Conservation (phyloP, 106 monocot genomes). For the Xerophyta viscosa region DNA sequence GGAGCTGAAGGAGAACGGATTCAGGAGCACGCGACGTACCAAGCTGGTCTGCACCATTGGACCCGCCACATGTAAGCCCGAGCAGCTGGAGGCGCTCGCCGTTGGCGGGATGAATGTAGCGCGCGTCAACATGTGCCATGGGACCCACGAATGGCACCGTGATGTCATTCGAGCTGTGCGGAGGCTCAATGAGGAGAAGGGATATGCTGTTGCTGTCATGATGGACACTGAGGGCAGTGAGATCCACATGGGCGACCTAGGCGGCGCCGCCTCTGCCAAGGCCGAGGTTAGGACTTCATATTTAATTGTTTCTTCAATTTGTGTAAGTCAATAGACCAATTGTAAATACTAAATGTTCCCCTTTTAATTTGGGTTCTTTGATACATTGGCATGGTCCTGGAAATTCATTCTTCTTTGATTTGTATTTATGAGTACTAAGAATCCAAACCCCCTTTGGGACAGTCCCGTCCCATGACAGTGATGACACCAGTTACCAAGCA, state of each 20-base stretch:
- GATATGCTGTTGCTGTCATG: conserved; percentile 78
- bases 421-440: too few species aligned
- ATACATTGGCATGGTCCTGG: too few species aligned
- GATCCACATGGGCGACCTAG: conserved; percentile 81
- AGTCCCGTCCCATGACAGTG: too few species aligned
- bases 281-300: too few species aligned
- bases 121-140: conserved; percentile 97
- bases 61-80: conserved; percentile 66
- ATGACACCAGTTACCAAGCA: too few species aligned
- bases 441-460: too few species aligned
- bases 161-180: conserved; percentile 64
- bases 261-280: conserved; percentile 40
- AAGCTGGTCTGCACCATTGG: conserved; percentile 98
- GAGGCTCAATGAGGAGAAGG: conserved; percentile 91
- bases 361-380: too few species aligned
- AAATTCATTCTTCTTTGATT: too few species aligned
- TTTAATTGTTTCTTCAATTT: too few species aligned
- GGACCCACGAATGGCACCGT: conserved; percentile 83
- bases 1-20: conserved; percentile 97
- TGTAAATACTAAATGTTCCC: too few species aligned
- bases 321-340: too few species aligned
- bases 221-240: conserved; percentile 89
- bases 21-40: conserved; percentile 70
- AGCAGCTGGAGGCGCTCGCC: conserved; percentile 92
- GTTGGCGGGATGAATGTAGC: conserved; percentile 98